These are phyloP conservation scores for Triticum urartu DNA, from an alignment of 176 grass and related monocot species.

Conservation along the genomic window DNA sequence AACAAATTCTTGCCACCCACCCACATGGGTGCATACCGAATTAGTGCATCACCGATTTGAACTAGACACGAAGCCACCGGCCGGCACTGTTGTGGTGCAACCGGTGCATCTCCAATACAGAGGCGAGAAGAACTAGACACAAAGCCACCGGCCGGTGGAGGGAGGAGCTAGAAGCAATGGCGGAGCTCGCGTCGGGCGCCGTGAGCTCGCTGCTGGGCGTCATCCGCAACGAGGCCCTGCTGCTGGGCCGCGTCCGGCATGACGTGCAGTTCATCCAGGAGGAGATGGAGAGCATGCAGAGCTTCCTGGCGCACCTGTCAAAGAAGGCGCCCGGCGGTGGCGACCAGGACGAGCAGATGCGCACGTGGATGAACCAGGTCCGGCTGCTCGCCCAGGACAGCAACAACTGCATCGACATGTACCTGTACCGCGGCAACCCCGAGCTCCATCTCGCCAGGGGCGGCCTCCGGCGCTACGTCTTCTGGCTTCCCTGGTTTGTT, in stretches of 20 bases:
- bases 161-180: too few species aligned
- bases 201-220: background rate
- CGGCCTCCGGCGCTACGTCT: background rate
- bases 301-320: constrained; percentile 11
- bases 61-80: too few species aligned
- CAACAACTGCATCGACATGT: background rate
- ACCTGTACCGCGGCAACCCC: background rate
- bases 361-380: constrained; percentile 12
- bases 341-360: background rate
- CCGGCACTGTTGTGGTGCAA: too few species aligned
- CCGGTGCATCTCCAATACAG: too few species aligned
- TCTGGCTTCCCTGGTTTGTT: background rate
- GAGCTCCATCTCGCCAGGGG: background rate
- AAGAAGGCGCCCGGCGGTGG: background rate
- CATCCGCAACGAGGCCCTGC: background rate
- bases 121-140: too few species aligned
- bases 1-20: too few species aligned
- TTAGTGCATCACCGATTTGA: too few species aligned
- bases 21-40: too few species aligned
- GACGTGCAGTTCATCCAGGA: background rate
- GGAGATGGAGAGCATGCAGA: background rate
- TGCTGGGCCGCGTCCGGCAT: background rate
- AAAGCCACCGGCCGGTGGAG: too few species aligned
- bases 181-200: background rate
- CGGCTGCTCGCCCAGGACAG: background rate